Conservation (phyloP, 345 rosid genomes). For the Acer yangbiense region DNA sequence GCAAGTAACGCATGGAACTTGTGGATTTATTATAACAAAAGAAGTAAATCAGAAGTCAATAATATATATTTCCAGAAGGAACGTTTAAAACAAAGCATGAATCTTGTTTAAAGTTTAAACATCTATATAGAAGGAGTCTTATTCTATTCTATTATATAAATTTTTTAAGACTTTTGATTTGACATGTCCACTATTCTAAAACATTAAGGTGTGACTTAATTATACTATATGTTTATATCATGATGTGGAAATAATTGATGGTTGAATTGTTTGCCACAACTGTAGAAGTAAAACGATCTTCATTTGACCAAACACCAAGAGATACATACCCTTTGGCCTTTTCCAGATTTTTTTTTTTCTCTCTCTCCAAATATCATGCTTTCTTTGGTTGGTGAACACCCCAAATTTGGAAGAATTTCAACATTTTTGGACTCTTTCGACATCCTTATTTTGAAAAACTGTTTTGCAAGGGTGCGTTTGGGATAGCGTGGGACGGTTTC, state of each 20-base stretch:
- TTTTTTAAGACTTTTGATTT: background rate
- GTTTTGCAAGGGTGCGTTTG: too few relatives aligned
- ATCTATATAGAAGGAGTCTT: background rate
- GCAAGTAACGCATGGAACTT: too few relatives aligned
- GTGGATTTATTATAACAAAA: too few relatives aligned
- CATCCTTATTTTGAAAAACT: background rate
- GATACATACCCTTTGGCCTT: background rate
- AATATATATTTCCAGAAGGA: too few relatives aligned
- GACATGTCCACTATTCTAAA: background rate
- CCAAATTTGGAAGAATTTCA: background rate
- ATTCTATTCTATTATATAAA: background rate
- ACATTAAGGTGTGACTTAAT: background rate
- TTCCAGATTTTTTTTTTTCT: background rate
- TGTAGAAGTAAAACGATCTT: background rate
- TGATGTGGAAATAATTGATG: slow-evolving; percentile 8
- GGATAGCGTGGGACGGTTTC: too few relatives aligned
- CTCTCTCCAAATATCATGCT: background rate
- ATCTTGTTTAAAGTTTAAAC: background rate
- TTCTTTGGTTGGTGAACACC: background rate
- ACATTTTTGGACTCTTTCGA: background rate
- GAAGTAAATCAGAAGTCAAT: too few relatives aligned
- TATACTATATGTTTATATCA: background rate
- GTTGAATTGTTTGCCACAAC: background rate
- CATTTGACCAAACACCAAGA: background rate
- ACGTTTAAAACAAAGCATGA: background rate